phyloP scores from a whole-genome alignment of 495 filamentous ascomycete species.

The Penicillium roqueforti region DNA sequence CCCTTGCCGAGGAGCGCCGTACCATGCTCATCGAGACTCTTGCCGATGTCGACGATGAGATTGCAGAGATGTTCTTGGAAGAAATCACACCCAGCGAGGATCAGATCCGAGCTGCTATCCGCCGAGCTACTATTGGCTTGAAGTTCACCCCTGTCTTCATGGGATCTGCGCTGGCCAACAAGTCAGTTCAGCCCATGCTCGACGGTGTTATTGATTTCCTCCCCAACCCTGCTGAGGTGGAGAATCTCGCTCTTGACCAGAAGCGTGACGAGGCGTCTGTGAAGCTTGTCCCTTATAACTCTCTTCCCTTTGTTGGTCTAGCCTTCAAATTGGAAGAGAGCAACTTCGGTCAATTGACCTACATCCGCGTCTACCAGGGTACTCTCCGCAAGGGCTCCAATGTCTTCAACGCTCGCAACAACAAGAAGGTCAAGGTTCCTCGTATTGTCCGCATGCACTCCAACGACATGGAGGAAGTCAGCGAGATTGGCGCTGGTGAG shows the following conservation, averaged over 20 bases:
- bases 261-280: conserved; percentile 72
- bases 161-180: conserved; percentile 93
- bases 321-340: conserved; percentile 99
- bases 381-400: conserved; percentile 79
- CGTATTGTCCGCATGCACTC: conserved; percentile 99
- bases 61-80: conserved; percentile 92
- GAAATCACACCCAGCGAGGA: conserved; percentile 69
- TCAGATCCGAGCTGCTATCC: conserved; percentile 88
- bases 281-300: conserved; percentile 86
- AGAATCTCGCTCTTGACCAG: conserved; percentile 85
- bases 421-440: conserved; percentile 95
- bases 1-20: conserved; percentile 72
- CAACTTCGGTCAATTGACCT: conserved; percentile 97
- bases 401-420: conserved; percentile 87
- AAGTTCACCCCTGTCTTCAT: conserved; percentile 97
- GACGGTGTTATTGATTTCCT: conserved; percentile 96
- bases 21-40: conserved; percentile 87
- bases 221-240: conserved; percentile 86
- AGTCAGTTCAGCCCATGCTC: conserved; percentile 92
- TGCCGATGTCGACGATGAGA: conserved; percentile 97
- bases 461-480: conserved; percentile 97
- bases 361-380: conserved; percentile 98
- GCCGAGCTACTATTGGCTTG: conserved; percentile 75
- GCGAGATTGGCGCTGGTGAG: conserved; percentile 88
- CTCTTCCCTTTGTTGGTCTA: conserved; percentile 87